Percentiles rank a stretch among this genome's conserved stretches.
Conservation (phyloP, 2,329 filamentous ascomycete genomes). For the Triangularia setosa region DNA sequence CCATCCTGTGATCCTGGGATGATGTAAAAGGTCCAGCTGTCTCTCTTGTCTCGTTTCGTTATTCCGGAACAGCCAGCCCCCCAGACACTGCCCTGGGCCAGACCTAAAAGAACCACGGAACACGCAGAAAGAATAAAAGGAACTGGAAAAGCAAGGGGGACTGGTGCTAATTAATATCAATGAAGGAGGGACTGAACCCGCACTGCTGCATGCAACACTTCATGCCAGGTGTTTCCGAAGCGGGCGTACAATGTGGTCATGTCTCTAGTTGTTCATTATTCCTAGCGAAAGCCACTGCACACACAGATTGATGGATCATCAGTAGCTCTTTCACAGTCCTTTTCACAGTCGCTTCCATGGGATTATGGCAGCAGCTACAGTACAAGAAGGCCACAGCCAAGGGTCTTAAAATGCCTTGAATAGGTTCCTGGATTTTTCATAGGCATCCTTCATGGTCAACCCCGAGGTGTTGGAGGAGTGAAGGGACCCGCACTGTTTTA, state of each 20-base stretch:
- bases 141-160: not conserved
- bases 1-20: not conserved
- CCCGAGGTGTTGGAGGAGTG: not conserved
- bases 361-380: not conserved
- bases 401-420: not conserved
- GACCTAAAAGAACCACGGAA: not conserved
- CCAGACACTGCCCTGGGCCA: not conserved
- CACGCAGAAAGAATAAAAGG: not conserved
- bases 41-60: not conserved
- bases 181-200: slow-evolving; percentile 15
- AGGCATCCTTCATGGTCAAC: not conserved
- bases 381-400: no score
- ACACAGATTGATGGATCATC: not conserved
- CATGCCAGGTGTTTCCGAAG: slow-evolving; percentile 1
- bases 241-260: not conserved
- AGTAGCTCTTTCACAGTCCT: not conserved
- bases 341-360: not conserved
- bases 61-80: not conserved
- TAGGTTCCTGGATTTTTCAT: not conserved
- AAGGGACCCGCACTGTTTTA: not conserved
- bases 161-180: slow-evolving; percentile 18
- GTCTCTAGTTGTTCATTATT: slow-evolving; percentile 3
- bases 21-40: not conserved
- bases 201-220: slow-evolving; percentile 13
- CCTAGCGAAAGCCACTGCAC: slow-evolving; percentile 2